Evolutionary conservation across 371 early-diverging fungal genomes (phyloP).

Genomic region (Nosema muscidifuracis): DNA sequence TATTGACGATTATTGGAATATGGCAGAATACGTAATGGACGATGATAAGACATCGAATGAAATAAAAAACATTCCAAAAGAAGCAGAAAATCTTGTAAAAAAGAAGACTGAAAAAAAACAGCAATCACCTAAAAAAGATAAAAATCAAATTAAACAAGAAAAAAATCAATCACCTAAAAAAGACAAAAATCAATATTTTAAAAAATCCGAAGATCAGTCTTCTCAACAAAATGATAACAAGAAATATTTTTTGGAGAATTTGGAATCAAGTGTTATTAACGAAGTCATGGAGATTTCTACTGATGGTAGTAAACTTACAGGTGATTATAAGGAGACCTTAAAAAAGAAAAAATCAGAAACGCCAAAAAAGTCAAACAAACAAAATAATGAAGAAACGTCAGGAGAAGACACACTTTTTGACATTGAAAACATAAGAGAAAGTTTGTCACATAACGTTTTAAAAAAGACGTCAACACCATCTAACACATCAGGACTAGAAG

Average conservation of each 20-base stretch:
- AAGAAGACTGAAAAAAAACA: constrained; percentile 8
- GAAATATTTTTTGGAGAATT: neutral
- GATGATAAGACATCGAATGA: constrained; percentile 17
- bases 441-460: constrained; percentile 8
- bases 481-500: neutral
- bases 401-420: constrained; percentile 42
- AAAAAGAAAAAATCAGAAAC: neutral
- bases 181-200: constrained; percentile 1
- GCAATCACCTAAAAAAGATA: too few relatives aligned
- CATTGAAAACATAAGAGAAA: constrained; percentile 39
- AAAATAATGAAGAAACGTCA: neutral
- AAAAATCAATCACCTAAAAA: too few relatives aligned
- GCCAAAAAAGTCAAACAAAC: neutral
- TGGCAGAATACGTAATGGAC: constrained; percentile 36
- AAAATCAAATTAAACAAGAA: neutral
- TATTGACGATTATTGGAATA: constrained; percentile 56
- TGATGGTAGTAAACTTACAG: neutral
- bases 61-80: neutral
- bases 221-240: too few relatives aligned
- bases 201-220: too few relatives aligned
- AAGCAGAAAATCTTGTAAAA: neutral
- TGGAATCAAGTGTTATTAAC: constrained; percentile 1
- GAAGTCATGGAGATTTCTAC: neutral
- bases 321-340: neutral
- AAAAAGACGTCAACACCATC: neutral